These are phyloP conservation scores for Wickerhamiella sergipiensis DNA, from an alignment of 805 yeast genomes.

Conservation along the genomic window DNA sequence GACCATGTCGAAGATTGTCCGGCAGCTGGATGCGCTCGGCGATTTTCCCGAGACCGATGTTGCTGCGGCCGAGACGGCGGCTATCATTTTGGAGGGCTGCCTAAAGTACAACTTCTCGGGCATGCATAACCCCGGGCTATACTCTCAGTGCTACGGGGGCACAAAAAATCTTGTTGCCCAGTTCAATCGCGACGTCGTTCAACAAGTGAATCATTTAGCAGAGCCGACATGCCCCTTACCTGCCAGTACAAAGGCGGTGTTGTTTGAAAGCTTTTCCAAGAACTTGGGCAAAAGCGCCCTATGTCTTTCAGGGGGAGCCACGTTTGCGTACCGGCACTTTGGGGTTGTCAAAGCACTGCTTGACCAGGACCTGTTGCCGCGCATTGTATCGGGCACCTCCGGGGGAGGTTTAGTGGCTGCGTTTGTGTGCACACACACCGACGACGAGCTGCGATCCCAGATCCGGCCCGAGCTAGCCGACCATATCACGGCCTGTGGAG, in stretches of 20 bases:
- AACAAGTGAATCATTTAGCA: slow-evolving; percentile 33
- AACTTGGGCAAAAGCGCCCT: slow-evolving; percentile 63
- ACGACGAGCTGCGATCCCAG: slow-evolving; percentile 45
- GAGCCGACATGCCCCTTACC: slow-evolving; percentile 26
- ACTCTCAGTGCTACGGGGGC: slow-evolving; percentile 64
- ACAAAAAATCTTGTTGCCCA: slow-evolving; percentile 47
- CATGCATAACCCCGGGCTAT: slow-evolving; percentile 54
- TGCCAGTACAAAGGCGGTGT: slow-evolving; percentile 30
- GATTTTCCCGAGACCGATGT: background rate
- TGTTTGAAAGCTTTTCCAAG: slow-evolving; percentile 44
- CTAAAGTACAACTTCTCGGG: slow-evolving; percentile 67
- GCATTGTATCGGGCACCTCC: slow-evolving; percentile 61
- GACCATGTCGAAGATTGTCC: slow-evolving; percentile 38
- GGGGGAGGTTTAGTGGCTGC: slow-evolving; percentile 77
- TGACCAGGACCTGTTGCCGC: slow-evolving; percentile 53
- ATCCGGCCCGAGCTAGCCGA: slow-evolving; percentile 48
- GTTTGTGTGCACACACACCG: slow-evolving; percentile 51
- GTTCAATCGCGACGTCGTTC: slow-evolving; percentile 40
- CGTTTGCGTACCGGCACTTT: slow-evolving; percentile 64
- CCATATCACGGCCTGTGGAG: slow-evolving; percentile 58
- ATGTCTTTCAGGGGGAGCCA: slow-evolving; percentile 67
- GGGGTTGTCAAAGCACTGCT: slow-evolving; percentile 61
- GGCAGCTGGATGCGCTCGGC: slow-evolving; percentile 26
- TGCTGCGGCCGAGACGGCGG: slow-evolving; percentile 30
- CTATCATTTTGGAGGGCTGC: slow-evolving; percentile 49